Conservation (phyloP, 371 early-diverging fungal species). For the Funneliformis caledonium region DNA sequence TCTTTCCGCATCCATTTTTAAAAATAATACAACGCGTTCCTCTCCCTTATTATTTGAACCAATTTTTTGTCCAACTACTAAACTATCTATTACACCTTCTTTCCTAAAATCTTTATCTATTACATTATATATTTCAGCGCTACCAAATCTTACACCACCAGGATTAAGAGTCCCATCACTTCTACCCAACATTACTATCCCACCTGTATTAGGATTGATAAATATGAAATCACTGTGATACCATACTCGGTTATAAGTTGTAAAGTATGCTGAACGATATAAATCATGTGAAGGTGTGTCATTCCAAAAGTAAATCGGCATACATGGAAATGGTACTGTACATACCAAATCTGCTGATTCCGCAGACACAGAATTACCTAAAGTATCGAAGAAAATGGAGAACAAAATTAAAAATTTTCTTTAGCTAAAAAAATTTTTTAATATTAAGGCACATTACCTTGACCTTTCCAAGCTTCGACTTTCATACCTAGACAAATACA, state of each 20-base stretch:
- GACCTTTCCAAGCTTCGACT: conserved; percentile 87
- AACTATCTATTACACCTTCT: conserved; percentile 70
- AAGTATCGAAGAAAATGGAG: not conserved
- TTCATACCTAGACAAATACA: conserved; percentile 92
- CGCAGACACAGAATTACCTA: conserved; percentile 74
- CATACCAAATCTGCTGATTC: conserved; percentile 92
- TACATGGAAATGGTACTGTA: conserved; percentile 91
- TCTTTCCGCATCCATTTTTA: conserved; percentile 68
- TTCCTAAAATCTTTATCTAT: conserved; percentile 60
- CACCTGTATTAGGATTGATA: conserved; percentile 85
- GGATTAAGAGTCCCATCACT: conserved; percentile 97
- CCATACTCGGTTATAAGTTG: conserved; percentile 83
- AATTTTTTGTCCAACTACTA: conserved; percentile 80
- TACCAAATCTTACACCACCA: conserved; percentile 93
- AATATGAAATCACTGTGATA: conserved; percentile 95
- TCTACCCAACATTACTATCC: conserved; percentile 95
- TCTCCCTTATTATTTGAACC: conserved; percentile 61
- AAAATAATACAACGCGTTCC: conserved; percentile 91
- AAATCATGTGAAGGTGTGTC: conserved; percentile 76
- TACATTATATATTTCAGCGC: conserved; percentile 93
- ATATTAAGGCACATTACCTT: conserved; percentile 36
- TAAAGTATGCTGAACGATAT: conserved; percentile 91
- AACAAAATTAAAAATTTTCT: not conserved
- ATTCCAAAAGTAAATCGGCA: conserved; percentile 96
- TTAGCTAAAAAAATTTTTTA: not conserved